Evolutionary conservation across 169 alveolate species (phyloP).

Genomic region (Toxoplasma gondii): DNA sequence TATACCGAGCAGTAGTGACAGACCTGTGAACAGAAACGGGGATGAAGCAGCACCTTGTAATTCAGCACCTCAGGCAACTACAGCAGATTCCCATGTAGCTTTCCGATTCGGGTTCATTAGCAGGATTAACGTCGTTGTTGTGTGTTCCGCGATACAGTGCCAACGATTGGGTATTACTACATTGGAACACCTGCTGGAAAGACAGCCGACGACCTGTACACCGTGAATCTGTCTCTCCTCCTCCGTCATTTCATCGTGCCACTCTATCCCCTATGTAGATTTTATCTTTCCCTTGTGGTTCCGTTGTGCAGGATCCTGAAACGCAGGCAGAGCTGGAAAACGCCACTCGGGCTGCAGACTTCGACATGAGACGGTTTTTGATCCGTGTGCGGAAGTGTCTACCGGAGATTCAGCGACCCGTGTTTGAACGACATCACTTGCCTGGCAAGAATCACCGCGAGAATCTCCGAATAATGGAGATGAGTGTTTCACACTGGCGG

Average conservation of each 20-base stretch:
- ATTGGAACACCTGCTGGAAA: no score
- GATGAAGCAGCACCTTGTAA: no score
- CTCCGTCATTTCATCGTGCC: neutral
- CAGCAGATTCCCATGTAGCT: no score
- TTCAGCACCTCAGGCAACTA: no score
- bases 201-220: no score
- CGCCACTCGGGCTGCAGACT: conserved; percentile 51
- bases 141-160: no score
- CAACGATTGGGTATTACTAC: no score
- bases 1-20: no score
- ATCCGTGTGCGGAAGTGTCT: conserved; percentile 55
- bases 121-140: no score
- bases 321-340: conserved; percentile 9
- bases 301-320: conserved; percentile 11
- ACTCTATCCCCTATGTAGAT: neutral
- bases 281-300: neutral
- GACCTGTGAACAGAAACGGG: no score
- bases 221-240: no score
- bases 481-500: conserved; percentile 54
- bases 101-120: no score
- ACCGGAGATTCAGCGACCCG: conserved; percentile 55
- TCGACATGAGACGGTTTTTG: conserved; percentile 47
- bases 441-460: conserved; percentile 24
- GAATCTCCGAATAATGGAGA: conserved; percentile 45
- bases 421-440: conserved; percentile 45